Base-by-base conservation (phyloP, 305 asterid genomes). In the Withania somnifera region DNA sequence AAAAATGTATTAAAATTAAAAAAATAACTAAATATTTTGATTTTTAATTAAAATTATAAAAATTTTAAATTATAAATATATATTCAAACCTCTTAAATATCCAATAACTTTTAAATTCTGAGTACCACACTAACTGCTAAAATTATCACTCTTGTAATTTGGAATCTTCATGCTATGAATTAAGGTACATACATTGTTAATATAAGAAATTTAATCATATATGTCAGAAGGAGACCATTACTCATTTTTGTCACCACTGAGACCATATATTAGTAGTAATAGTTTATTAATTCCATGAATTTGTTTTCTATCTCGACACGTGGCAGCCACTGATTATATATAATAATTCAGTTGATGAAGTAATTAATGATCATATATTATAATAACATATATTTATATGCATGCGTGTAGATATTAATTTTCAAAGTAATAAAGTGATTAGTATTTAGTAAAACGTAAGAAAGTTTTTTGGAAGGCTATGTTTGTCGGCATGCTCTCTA, bases 381-480 rank as follows among this genome's bases (percentile, higher is more conserved):
- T 63, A 32, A 3, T 64, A 17, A 17, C 15, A 14, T 50, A 30
- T 54, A 20, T 15, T 24, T 20, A 4, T 77, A 77, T 77, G 34
- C 82, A 78, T 60, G 82, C 82, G 66, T 57, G 42, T 57, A 60
- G 22, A 57, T 78, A 78, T 54, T 78, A 57, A 4, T 57, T 73
- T 73, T 73, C 58, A 73, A 67, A 45, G 13, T 42, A 73, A 71
- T 30, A 63, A 63, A 71, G 57, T 22, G 8, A 71, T 71, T 15
- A 15, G 2, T 30, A 30, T 63, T 17, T 69, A 22, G 11, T 42
- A 22, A 45, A 24, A 78, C 57, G 17, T 78, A 56, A 56, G 9
- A 36, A 56, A 78, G 82, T 57, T 36, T n/a, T 78, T 78, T 57
- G 82, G 82, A 78, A 78, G 73, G 82, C 73, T 78, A 78, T 42